Evolutionary conservation across 2,329 filamentous ascomycete species (phyloP), one percentile per base, ranked within the genome.

Genomic region (Epichloe sylvatica): DNA sequence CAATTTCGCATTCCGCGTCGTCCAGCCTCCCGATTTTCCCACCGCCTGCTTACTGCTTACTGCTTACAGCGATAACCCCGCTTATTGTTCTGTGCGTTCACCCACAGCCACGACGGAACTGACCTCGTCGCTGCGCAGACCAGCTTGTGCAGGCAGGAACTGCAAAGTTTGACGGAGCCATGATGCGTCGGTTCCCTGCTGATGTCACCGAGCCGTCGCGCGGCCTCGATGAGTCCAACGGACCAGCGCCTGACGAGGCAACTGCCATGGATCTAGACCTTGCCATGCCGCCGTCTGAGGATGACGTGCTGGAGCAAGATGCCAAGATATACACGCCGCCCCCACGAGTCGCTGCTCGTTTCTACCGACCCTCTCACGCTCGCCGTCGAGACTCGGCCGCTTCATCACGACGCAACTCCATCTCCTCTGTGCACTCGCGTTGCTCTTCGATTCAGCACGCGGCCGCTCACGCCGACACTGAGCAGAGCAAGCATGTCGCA

Each of bases 331-430:
- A 78, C 60, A 78, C 80, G 47, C 85, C 84, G 43, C 86, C 86
- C 48, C 81, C 85, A 33, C 83, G 81, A 60, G 83, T 90, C 60
- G 84, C 84, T 57, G 84, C 84, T 49, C 83, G 85, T 55, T 87
- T 91, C 70, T 86, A 86, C 66, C 77, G 81, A 53, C 77, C 76
- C 36, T 77, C 73, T 4, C 79, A 80, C 56, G 76, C 73, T 54
- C 80, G 83, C 56, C 81, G 83, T 58, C 86, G 83, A 64, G 82
- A 83, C 51, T 89, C 85, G 23, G 84, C 85, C 13, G 79, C 84
- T 23, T 89, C 85, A 2, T 89, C 85, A 33, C 82, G 85, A 55
- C 81, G 85, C 53, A 89, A 88, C 67, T 89, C 84, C 51, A 77
- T 89, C 33, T 88, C 85, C 4, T 90, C 85, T 1, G 79, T 75